Evolutionary conservation across 2,329 filamentous ascomycete genomes (phyloP).

Genomic region (Pseudocercospora crystallina): DNA sequence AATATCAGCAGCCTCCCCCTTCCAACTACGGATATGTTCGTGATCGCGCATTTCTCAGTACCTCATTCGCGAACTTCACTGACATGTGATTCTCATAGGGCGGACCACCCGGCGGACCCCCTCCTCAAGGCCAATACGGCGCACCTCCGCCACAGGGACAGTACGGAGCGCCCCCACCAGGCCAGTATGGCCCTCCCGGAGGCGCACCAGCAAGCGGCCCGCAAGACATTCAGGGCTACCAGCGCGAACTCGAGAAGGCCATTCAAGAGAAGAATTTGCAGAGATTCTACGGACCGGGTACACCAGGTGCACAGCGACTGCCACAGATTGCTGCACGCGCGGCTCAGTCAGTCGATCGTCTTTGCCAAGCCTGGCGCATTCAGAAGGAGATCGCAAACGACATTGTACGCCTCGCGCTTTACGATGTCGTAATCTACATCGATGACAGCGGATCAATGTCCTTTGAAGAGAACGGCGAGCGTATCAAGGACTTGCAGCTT

Average conservation of each 20-base stretch:
- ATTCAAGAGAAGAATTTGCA: constrained; percentile 63
- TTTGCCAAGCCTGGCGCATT: constrained; percentile 58
- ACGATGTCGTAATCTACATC: constrained; percentile 63
- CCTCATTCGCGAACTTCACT: constrained; percentile 9
- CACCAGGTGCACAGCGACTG: constrained; percentile 45
- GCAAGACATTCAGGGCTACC: constrained; percentile 56
- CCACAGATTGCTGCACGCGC: constrained; percentile 52
- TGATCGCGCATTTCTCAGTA: constrained; percentile 9
- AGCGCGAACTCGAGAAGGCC: constrained; percentile 54
- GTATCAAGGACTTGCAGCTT: constrained; percentile 65
- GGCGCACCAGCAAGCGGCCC: constrained; percentile 36
- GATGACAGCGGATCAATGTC: constrained; percentile 70
- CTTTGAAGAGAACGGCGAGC: constrained; percentile 65
- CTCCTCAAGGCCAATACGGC: constrained; percentile 22
- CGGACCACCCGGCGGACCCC: constrained; percentile 21
- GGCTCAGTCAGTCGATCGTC: constrained; percentile 52
- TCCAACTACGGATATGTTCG: constrained; percentile 35
- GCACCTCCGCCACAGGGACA: constrained; percentile 25
- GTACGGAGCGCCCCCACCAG: constrained; percentile 31
- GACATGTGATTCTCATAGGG: constrained; percentile 23
- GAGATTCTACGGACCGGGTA: constrained; percentile 58
- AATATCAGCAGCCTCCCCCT: constrained; percentile 27
- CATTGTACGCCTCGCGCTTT: constrained; percentile 62
- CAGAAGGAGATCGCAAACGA: constrained; percentile 62
- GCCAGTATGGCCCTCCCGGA: constrained; percentile 36